These are phyloP conservation scores for Eutrema heterophyllum DNA, from an alignment of 345 rosid species.

Conservation along the genomic window DNA sequence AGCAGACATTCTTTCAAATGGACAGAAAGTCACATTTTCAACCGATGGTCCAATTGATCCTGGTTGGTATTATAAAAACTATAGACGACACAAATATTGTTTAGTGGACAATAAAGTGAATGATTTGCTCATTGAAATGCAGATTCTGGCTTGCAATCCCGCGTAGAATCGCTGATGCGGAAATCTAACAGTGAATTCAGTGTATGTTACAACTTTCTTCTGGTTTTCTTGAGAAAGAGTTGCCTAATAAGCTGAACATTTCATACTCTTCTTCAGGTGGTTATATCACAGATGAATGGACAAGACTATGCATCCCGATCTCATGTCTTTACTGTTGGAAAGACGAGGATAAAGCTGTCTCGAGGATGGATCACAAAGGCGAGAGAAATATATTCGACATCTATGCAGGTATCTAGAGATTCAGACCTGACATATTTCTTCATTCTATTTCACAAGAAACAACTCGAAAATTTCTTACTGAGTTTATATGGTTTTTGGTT, in stretches of 20 bases:
- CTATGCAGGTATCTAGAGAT: constrained; percentile 70
- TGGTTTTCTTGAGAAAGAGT: background rate
- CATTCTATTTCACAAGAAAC: background rate
- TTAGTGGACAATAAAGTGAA: background rate
- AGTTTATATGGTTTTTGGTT: background rate
- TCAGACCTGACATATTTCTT: background rate
- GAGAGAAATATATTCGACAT: constrained; percentile 76
- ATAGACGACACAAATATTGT: too few species aligned
- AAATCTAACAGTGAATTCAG: constrained; percentile 81
- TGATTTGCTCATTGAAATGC: constrained; percentile 14
- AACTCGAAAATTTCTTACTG: background rate
- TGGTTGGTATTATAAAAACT: constrained; percentile 43
- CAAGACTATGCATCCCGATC: constrained; percentile 71
- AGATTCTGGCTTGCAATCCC: constrained; percentile 68
- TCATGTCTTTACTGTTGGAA: constrained; percentile 72
- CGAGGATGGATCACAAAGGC: constrained; percentile 98
- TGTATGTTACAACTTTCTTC: constrained; percentile 40
- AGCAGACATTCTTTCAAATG: constrained; percentile 64
- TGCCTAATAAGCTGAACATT: background rate
- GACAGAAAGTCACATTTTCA: constrained; percentile 60
- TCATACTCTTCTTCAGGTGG: constrained; percentile 46
- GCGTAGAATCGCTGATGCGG: constrained; percentile 64
- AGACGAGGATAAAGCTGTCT: constrained; percentile 83
- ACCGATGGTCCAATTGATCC: constrained; percentile 61
- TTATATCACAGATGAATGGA: constrained; percentile 82